phyloP scores from a whole-genome alignment of 805 yeast genomes.

The Candida fluviatilis region DNA sequence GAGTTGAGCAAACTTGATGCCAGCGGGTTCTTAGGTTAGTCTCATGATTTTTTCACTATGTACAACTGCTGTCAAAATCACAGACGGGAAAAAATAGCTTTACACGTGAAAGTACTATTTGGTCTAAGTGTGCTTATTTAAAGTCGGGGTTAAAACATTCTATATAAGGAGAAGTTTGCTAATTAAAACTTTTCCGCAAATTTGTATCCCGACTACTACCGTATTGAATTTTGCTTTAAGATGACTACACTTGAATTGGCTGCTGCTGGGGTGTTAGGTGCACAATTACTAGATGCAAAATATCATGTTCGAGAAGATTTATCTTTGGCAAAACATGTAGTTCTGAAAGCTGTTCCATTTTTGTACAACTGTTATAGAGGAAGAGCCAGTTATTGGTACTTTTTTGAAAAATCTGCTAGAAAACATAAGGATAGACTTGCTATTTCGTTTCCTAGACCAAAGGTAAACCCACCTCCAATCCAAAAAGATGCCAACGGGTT shows the following conservation, averaged over 20 bases:
- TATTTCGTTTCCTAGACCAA: slow-evolving; percentile 57
- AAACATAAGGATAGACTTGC: slow-evolving; percentile 52
- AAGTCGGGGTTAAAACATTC: not conserved
- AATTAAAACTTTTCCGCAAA: not conserved
- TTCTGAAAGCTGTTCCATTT: slow-evolving; percentile 40
- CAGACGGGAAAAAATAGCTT: not conserved
- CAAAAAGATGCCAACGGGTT: slow-evolving; percentile 28
- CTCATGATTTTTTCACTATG: too few species aligned
- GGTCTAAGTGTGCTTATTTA: not conserved
- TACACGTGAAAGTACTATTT: slow-evolving; percentile 4
- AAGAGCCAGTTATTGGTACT: slow-evolving; percentile 64
- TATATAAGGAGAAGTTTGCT: slow-evolving; percentile 3
- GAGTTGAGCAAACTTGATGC: too few species aligned
- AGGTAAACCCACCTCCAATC: slow-evolving; percentile 21
- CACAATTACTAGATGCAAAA: slow-evolving; percentile 46
- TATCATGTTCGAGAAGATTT: slow-evolving; percentile 50
- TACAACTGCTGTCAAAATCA: not conserved
- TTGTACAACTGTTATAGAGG: slow-evolving; percentile 31
- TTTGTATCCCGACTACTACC: too few species aligned
- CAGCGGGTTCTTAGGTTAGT: too few species aligned
- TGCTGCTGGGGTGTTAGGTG: slow-evolving; percentile 40
- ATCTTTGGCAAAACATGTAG: slow-evolving; percentile 42
- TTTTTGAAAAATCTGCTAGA: slow-evolving; percentile 54
- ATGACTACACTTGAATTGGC: slow-evolving; percentile 38
- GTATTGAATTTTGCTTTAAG: not conserved